These are phyloP conservation scores for Cercospora sp. DNA, from an alignment of 2,329 filamentous ascomycete genomes.

Conservation along the genomic window DNA sequence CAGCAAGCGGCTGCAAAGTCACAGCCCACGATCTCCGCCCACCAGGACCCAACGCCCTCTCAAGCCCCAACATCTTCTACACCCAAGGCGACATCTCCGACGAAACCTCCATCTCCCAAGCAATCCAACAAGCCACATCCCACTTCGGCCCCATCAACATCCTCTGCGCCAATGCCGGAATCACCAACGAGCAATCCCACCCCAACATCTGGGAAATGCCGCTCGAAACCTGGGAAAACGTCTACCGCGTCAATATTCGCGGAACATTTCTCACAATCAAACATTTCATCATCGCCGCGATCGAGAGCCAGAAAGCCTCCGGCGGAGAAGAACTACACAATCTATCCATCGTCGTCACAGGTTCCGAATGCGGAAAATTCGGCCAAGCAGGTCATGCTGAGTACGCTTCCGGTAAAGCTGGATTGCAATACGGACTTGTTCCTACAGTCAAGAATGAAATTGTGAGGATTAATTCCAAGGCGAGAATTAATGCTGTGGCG, in stretches of 20 bases:
- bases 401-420: conserved; percentile 54
- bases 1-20: conserved; percentile 56
- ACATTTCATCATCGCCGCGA: conserved; percentile 52
- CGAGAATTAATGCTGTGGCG: conserved; percentile 55
- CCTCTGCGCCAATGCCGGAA: conserved; percentile 55
- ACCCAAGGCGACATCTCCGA: conserved; percentile 52
- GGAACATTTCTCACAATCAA: conserved; percentile 59
- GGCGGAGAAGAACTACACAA: conserved; percentile 47
- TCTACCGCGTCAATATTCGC: conserved; percentile 52
- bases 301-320: conserved; percentile 41
- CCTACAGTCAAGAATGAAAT: conserved; percentile 58
- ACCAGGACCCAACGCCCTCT: conserved; percentile 37
- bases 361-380: conserved; percentile 55
- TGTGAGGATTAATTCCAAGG: conserved; percentile 51
- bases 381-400: conserved; percentile 54
- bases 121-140: conserved; percentile 45
- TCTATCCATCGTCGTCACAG: conserved; percentile 55
- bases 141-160: conserved; percentile 55
- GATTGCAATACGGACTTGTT: conserved; percentile 55
- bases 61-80: conserved; percentile 43
- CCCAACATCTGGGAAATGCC: conserved; percentile 57
- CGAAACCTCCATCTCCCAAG: conserved; percentile 46
- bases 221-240: conserved; percentile 54
- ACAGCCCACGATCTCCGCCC: conserved; percentile 53
- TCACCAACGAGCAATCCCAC: conserved; percentile 52